Base-by-base conservation (phyloP, 2,329 filamentous ascomycete genomes). In the Westerdykella sp. region DNA sequence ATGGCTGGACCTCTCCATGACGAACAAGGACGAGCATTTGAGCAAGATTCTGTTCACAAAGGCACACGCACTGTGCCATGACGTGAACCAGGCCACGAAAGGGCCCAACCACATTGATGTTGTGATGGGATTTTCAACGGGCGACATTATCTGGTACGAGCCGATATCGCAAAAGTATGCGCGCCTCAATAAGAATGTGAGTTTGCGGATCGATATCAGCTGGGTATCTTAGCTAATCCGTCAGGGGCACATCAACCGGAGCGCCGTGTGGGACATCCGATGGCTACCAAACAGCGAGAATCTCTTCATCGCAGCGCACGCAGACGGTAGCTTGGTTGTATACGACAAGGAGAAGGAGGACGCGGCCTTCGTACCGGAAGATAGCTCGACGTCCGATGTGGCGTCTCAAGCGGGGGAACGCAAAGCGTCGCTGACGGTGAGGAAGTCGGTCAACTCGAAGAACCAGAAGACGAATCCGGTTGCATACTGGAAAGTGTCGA, bases 311-410 rank as follows among this genome's bases (percentile, higher is more conserved):
- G 90, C 90, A 10, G 85, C 89, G 10, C 90, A 97, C 63, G 86
- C 88, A 75, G 90, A 98, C 59, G 93, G 93, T 1, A 84, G 85
- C 2, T 68, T 98, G 36, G 79, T 98, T 2, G 88, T 97, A 1
- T 98, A 97, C 56, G 93, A 98, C 68, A 98, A 97, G 69, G 90
- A 96, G 61, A 95, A 93, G 63, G 90, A 96, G 51, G 90, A 96
- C 62, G 82, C 83, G 1, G 75, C 81, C 1, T 93, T 95, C 57
- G 75, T 80, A 3, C 77, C 85, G 0, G 88, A 95, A 61, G 77
- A 84, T 9, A 51, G 53, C 39, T 41, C 52, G 21, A 41, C 54
- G 6, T 41, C 55, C 6, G 61, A 63, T 16, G 48, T 55, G n/a
- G 51, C 53, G 13, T 58, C 54, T 39, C 46, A 38, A 14, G 63